Evolutionary conservation across 371 early-diverging fungal genomes (phyloP).

Genomic region (Blakeslea trispora): DNA sequence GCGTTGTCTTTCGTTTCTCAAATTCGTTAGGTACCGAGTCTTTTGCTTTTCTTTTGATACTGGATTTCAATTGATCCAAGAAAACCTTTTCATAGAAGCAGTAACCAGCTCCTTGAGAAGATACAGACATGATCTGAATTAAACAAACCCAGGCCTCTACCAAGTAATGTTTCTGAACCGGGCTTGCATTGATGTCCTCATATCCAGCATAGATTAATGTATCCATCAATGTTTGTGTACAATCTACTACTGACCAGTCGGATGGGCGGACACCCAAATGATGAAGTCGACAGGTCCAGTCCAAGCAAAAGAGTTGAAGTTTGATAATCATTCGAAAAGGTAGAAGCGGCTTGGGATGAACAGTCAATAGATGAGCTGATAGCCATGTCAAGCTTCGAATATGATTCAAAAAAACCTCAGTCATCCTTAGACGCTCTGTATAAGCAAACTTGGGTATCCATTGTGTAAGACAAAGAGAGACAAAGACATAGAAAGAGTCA

Average conservation of each 20-base stretch:
- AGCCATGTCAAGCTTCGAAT: constrained; percentile 1
- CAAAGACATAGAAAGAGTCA: constrained; percentile 21
- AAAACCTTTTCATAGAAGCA: constrained; percentile 12
- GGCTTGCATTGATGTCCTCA: background rate
- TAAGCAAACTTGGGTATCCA: constrained; percentile 12
- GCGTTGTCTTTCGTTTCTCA: constrained; percentile 12
- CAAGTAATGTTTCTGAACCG: constrained; percentile 1
- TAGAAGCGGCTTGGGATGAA: background rate
- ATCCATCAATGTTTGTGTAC: constrained; percentile 14
- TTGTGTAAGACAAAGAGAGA: constrained; percentile 19
- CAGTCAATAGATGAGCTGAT: background rate
- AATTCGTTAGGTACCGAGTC: background rate
- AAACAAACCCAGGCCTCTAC: constrained; percentile 24
- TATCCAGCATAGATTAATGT: constrained; percentile 17
- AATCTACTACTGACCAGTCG: constrained; percentile 16
- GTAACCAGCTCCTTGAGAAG: constrained; percentile 10
- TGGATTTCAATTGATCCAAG: constrained; percentile 7
- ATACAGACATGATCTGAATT: constrained; percentile 23
- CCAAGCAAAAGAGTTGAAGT: constrained; percentile 13
- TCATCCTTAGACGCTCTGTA: background rate
- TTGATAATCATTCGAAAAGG: constrained; percentile 17
- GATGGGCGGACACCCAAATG: constrained; percentile 9
- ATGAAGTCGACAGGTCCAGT: constrained; percentile 27
- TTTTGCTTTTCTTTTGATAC: constrained; percentile 6
- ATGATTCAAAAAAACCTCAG: constrained; percentile 4